Base-by-base conservation (phyloP, 2,329 filamentous ascomycete genomes). In the Claviceps maximensis region DNA sequence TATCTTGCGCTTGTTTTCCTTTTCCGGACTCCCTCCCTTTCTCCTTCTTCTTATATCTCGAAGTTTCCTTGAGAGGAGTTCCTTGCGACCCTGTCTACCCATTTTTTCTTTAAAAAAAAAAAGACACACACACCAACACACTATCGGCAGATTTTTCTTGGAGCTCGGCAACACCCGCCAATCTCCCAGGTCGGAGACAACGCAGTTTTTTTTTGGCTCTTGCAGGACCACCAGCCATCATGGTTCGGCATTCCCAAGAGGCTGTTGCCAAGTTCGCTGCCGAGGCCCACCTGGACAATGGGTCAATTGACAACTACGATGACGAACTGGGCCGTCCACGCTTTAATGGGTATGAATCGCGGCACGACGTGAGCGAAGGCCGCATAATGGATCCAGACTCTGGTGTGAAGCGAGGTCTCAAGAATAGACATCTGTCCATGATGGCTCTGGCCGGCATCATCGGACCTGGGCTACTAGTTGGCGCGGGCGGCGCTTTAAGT, bases 391-490 rank as follows among this genome's bases (percentile, higher is more conserved):
- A 86, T 67, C 76, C 80, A 25, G 70, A 82, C 53, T 79, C 75
- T 55, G 80, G 84, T 33, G 82, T 87, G 59, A 84, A 82, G 69
- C 77, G 83, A 54, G 83, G 82, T 1, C 74, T 87, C 52, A 84
- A 86, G 67, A 84, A 81, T 38, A 72, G 82, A 7, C 82, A 86
- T 63, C 65, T 86, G 13, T 79, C 74, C 55, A 85, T 87, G 76
- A 80, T 81, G 77, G 78, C 78, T 6, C 65, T 81, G 58, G 83
- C 75, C 57, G 80, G 71, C 60, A 84, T 73, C 69, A 81, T 77
- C 55, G 86, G 86, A 0, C 84, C 86, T 4, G 86, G 86, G 23
- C 71, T 89, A 42, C 74, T 89, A 3, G 81, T 89, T 52, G 86
- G 85, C 17, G 77, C 83, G 2, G 86, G 86, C 38, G 80, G 82